These are phyloP conservation scores for Phlyctochytrium arcticum DNA, from an alignment of 192 early-diverging fungal species.

Conservation along the genomic window DNA sequence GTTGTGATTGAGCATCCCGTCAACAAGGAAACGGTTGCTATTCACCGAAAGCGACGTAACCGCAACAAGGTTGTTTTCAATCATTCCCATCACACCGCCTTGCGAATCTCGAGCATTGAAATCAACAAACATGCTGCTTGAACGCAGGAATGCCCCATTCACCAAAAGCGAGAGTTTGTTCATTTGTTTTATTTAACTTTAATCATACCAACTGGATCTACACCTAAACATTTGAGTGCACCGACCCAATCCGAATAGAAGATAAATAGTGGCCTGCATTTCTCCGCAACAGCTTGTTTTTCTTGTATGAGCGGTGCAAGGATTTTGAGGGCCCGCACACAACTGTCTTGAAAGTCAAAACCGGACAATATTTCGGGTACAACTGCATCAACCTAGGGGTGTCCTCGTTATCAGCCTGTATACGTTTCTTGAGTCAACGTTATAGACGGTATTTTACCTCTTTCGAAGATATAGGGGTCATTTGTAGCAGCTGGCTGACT, in stretches of 20 bases:
- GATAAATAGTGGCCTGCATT: background rate
- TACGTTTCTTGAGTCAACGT: no score
- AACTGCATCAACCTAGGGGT: background rate
- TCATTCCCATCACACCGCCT: conserved; percentile 38
- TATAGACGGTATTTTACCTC: no score
- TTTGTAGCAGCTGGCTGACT: background rate
- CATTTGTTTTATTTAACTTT: no score
- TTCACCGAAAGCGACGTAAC: conserved; percentile 37
- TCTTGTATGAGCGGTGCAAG: background rate
- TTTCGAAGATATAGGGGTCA: no score
- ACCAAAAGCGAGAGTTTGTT: no score
- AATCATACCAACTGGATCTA: no score
- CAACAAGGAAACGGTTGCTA: conserved; percentile 23
- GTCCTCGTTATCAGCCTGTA: no score
- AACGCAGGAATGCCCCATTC: no score
- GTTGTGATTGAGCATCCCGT: conserved; percentile 85
- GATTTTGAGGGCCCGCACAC: background rate
- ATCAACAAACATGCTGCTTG: conserved; percentile 29
- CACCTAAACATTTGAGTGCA: no score
- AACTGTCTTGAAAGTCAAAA: background rate
- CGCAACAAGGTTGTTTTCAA: conserved; percentile 31
- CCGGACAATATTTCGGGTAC: background rate
- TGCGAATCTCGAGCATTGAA: conserved; percentile 40
- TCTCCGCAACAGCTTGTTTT: background rate
- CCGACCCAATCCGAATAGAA: background rate